Evolutionary conservation across 2,329 filamentous ascomycete species (phyloP).

Genomic region (Exophiala phaeomuriformis): DNA sequence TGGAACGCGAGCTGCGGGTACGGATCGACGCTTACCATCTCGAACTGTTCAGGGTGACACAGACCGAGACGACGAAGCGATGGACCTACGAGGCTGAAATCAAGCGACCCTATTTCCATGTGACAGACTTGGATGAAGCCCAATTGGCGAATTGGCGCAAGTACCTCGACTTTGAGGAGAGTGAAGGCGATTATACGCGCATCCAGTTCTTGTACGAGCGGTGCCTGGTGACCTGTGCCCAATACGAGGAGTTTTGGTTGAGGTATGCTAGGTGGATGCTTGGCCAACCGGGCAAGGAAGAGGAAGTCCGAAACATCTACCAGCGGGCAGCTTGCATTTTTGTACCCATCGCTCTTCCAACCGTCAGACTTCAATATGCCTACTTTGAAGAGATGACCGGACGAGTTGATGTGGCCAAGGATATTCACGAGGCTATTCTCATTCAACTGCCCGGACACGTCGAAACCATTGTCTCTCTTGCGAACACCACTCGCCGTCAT

Average conservation of each 20-base stretch:
- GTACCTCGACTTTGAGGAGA: constrained; percentile 92
- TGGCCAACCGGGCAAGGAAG: constrained; percentile 68
- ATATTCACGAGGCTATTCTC: constrained; percentile 77
- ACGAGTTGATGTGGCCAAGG: constrained; percentile 68
- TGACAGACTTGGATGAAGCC: constrained; percentile 78
- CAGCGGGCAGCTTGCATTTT: constrained; percentile 77
- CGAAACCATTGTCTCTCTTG: constrained; percentile 80
- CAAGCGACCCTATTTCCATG: constrained; percentile 94
- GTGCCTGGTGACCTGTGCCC: constrained; percentile 82
- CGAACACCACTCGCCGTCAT: constrained; percentile 77
- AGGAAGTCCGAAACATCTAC: constrained; percentile 88
- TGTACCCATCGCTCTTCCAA: constrained; percentile 77
- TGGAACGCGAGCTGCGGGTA: constrained; percentile 72
- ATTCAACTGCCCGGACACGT: constrained; percentile 69
- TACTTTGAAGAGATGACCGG: constrained; percentile 86
- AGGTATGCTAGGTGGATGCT: constrained; percentile 95
- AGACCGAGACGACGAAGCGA: constrained; percentile 80
- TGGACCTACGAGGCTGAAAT: constrained; percentile 94
- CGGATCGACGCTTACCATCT: constrained; percentile 76
- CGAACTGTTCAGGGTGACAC: constrained; percentile 70
- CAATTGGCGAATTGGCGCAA: constrained; percentile 90
- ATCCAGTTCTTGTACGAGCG: constrained; percentile 85
- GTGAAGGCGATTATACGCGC: constrained; percentile 67
- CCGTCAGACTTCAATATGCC: constrained; percentile 81
- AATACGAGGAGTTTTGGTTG: constrained; percentile 97